Evolutionary conservation across 2,329 filamentous ascomycete species (phyloP).

Genomic region (Apiospora aurea): DNA sequence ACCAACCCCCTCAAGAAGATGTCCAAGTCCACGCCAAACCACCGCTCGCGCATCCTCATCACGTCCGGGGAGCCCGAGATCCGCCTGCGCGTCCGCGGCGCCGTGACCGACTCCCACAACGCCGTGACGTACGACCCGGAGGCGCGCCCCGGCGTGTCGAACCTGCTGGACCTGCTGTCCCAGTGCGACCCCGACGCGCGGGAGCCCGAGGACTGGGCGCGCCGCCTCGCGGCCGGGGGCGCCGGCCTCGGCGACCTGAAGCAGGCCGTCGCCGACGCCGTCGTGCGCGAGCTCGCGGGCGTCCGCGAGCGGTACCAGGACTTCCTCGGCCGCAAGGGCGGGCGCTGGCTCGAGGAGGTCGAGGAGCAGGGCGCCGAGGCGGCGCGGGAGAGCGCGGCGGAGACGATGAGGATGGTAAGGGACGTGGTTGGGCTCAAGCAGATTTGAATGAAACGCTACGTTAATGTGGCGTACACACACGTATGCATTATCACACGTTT

Average conservation of each 20-base stretch:
- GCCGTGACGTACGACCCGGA: conserved; percentile 75
- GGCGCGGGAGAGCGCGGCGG: conserved; percentile 24
- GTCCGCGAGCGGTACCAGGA: conserved; percentile 58
- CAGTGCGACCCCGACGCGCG: conserved; percentile 59
- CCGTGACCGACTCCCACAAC: conserved; percentile 77
- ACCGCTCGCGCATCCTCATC: conserved; percentile 80
- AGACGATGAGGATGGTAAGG: conserved; percentile 24
- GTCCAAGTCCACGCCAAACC: conserved; percentile 80
- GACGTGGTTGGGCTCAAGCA: conserved; percentile 12
- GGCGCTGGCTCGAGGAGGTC: conserved; percentile 62
- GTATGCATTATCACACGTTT: not conserved
- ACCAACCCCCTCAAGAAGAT: conserved; percentile 82
- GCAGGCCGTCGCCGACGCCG: conserved; percentile 63
- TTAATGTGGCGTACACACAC: not conserved
- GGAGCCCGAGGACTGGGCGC: conserved; percentile 32
- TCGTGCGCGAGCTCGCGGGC: conserved; percentile 58
- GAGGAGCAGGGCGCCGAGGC: conserved; percentile 44
- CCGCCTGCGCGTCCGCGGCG: conserved; percentile 70
- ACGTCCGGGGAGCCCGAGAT: conserved; percentile 74
- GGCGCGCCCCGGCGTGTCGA: conserved; percentile 81
- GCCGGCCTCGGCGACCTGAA: conserved; percentile 68
- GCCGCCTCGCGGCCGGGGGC: conserved; percentile 43
- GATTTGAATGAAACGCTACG: not conserved
- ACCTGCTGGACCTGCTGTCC: conserved; percentile 82
- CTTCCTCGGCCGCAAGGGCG: conserved; percentile 52